phyloP scores from a whole-genome alignment of 805 yeast species.

The Kodamaea fukazawae region DNA sequence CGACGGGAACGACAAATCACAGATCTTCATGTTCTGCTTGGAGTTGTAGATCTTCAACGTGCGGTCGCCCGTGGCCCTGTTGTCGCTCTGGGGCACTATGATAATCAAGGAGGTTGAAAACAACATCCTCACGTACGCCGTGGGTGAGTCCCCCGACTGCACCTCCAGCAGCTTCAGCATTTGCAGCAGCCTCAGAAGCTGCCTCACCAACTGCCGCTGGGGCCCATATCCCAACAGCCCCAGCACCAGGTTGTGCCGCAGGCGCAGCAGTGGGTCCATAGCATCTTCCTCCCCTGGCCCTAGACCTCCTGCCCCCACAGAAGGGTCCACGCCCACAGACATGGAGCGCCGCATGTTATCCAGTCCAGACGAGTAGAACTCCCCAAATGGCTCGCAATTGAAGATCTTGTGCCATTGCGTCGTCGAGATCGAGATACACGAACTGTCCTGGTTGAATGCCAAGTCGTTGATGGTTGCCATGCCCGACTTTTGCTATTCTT shows the following conservation, averaged over 20 bases:
- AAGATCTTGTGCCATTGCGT: slow-evolving; percentile 33
- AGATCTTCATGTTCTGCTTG: slow-evolving; percentile 52
- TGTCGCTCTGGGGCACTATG: slow-evolving; percentile 31
- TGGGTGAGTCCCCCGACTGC: slow-evolving; percentile 18
- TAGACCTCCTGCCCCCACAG: background rate
- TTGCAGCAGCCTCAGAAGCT: slow-evolving; percentile 6
- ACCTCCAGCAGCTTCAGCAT: slow-evolving; percentile 1
- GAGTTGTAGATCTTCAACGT: slow-evolving; percentile 37
- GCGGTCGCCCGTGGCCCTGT: slow-evolving; percentile 24
- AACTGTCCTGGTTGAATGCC: slow-evolving; percentile 42
- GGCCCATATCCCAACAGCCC: background rate
- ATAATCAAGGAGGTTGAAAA: slow-evolving; percentile 43
- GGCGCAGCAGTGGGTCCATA: background rate
- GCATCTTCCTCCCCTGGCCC: background rate
- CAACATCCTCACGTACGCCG: slow-evolving; percentile 35
- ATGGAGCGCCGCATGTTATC: slow-evolving; percentile 6
- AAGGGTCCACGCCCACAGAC: background rate
- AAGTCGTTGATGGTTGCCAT: slow-evolving; percentile 30
- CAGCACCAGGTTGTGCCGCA: slow-evolving; percentile 5
- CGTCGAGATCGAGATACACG: slow-evolving; percentile 38
- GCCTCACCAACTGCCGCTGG: slow-evolving; percentile 3
- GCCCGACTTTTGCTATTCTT: background rate
- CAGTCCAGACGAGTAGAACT: slow-evolving; percentile 30
- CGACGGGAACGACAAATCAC: slow-evolving; percentile 86
- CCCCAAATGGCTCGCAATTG: slow-evolving; percentile 48